Evolutionary conservation across 352 stramenopile genomes (phyloP).

Genomic region (Peronospora destructor): DNA sequence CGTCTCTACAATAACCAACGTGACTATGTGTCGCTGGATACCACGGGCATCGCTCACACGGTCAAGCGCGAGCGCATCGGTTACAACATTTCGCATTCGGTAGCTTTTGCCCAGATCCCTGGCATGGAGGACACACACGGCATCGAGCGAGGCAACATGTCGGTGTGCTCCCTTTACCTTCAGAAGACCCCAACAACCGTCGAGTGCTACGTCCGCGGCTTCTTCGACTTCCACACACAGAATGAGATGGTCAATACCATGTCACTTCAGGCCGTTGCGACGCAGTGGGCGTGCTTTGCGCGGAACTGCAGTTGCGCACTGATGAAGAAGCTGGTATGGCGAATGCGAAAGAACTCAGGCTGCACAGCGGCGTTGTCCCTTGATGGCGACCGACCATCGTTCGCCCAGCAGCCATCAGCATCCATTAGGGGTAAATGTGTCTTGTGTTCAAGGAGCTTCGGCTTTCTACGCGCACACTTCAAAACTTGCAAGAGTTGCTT

Average conservation of each 20-base stretch:
- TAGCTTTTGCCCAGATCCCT: slow-evolving; percentile 40
- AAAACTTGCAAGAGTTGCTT: slow-evolving; percentile 33
- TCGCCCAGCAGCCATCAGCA: slow-evolving; percentile 12
- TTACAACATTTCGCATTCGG: slow-evolving; percentile 51
- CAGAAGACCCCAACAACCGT: slow-evolving; percentile 39
- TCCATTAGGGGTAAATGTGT: slow-evolving; percentile 12
- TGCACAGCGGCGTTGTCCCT: slow-evolving; percentile 14
- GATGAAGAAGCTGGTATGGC: slow-evolving; percentile 55
- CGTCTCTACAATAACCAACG: slow-evolving; percentile 36
- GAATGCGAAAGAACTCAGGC: slow-evolving; percentile 28
- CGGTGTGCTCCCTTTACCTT: slow-evolving; percentile 40
- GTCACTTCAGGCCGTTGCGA: slow-evolving; percentile 30
- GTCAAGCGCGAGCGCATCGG: slow-evolving; percentile 32
- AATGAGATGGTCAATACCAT: slow-evolving; percentile 37
- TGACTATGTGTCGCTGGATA: slow-evolving; percentile 52
- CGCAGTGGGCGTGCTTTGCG: slow-evolving; percentile 30
- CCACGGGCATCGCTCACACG: slow-evolving; percentile 32
- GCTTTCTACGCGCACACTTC: slow-evolving; percentile 25
- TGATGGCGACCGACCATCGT: slow-evolving; percentile 2
- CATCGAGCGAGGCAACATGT: slow-evolving; percentile 45
- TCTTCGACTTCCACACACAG: slow-evolving; percentile 43
- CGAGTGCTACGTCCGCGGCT: slow-evolving; percentile 42
- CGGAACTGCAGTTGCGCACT: slow-evolving; percentile 29
- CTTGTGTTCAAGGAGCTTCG: slow-evolving; percentile 28
- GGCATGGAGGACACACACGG: slow-evolving; percentile 29